A percentile compares a stretch with the other conserved stretches of the same genome.
Conservation (phyloP, 306 rosid species). For the Adenanthera pavonina region DNA sequence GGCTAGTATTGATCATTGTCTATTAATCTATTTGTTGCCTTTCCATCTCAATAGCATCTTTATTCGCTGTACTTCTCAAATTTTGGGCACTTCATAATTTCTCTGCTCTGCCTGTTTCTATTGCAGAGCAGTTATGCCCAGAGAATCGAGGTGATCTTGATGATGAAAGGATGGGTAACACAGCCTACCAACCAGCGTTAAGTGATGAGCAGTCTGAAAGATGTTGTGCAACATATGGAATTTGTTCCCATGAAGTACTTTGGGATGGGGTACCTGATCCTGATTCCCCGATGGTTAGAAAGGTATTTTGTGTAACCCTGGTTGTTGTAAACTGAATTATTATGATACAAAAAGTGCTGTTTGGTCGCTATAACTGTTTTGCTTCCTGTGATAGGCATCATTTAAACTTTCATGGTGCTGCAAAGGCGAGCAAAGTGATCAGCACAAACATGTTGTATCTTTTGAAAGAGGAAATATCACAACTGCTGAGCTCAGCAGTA, state of each 20-base stretch:
- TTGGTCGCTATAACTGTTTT: background rate
- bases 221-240: slow-evolving; percentile 80
- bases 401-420: slow-evolving; percentile 92
- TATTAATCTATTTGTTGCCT: slow-evolving; percentile 17
- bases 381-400: slow-evolving; percentile 65
- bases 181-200: slow-evolving; percentile 41
- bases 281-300: slow-evolving; percentile 59
- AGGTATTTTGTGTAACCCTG: slow-evolving; percentile 53
- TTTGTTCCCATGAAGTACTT: slow-evolving; percentile 92
- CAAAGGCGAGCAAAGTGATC: slow-evolving; percentile 86
- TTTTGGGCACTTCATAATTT: slow-evolving; percentile 16
- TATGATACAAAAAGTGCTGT: background rate
- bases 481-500: slow-evolving; percentile 95
- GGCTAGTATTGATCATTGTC: slow-evolving; percentile 10
- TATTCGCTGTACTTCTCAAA: slow-evolving; percentile 14
- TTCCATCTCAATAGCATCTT: slow-evolving; percentile 27
- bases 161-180: slow-evolving; percentile 45
- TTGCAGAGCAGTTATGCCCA: slow-evolving; percentile 55
- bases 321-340: slow-evolving; percentile 26
- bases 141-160: slow-evolving; percentile 45
- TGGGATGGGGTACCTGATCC: slow-evolving; percentile 65
- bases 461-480: slow-evolving; percentile 95
- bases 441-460: slow-evolving; percentile 88
- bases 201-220: slow-evolving; percentile 42
- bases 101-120: slow-evolving; percentile 33